A percentile compares a stretch with the other conserved stretches of the same genome.
Conservation (phyloP, 2,329 filamentous ascomycete genomes). For the Calonectria hawksworthii region DNA sequence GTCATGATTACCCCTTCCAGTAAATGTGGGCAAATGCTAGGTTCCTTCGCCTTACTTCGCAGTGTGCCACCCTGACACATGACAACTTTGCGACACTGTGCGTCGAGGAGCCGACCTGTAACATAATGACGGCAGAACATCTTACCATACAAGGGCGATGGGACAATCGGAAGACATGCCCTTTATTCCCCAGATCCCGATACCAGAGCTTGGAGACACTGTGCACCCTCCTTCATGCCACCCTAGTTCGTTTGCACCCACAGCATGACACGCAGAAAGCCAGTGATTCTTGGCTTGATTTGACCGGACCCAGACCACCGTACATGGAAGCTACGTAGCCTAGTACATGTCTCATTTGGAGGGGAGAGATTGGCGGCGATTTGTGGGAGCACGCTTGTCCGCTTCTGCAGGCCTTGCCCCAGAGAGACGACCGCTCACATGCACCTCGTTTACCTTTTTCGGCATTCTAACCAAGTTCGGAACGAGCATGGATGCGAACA, state of each 20-base stretch:
- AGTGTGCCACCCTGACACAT: not conserved
- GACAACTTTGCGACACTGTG: not conserved
- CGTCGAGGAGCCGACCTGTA: not conserved
- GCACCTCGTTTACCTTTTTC: conserved; percentile 14
- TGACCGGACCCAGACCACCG: not conserved
- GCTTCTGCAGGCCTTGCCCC: not conserved
- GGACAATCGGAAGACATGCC: not conserved
- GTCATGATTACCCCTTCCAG: not conserved
- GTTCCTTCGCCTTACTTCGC: not conserved
- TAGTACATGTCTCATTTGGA: not conserved
- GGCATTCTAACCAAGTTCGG: not conserved
- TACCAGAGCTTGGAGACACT: not conserved
- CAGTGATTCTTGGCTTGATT: conserved; percentile 2
- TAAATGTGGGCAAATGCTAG: not conserved
- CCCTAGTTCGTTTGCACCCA: not conserved
- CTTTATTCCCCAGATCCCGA: not conserved
- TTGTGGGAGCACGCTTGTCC: not conserved
- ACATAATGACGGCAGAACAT: not conserved
- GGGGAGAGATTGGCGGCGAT: not conserved
- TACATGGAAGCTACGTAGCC: not conserved
- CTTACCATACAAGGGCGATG: not conserved
- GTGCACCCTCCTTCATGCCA: not conserved
- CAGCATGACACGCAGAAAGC: conserved; percentile 18
- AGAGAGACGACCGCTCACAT: not conserved
- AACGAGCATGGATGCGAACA: not conserved